Conservation (phyloP, 2,329 filamentous ascomycete genomes). For the Colletotrichum australisinense region DNA sequence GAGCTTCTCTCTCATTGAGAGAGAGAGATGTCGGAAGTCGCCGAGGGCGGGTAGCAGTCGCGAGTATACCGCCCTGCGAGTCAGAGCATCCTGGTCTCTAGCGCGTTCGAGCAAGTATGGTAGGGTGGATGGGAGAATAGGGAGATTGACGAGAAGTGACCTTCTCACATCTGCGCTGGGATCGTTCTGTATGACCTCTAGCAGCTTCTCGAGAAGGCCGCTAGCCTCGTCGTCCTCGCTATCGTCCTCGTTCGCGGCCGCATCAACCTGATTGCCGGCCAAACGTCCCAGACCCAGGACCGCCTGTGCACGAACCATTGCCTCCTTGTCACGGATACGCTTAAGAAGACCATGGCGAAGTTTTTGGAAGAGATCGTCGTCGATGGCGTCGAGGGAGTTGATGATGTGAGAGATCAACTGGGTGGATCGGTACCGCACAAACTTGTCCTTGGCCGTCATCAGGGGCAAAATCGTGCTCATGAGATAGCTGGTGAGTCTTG, state of each 20-base stretch:
- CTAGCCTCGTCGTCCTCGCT: constrained; percentile 74
- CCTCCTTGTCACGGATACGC: constrained; percentile 92
- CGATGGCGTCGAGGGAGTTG: constrained; percentile 91
- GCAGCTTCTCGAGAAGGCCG: constrained; percentile 82
- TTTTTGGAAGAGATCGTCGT: constrained; percentile 89
- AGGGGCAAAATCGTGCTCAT: constrained; percentile 80
- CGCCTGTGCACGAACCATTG: constrained; percentile 91
- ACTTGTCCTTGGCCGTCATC: constrained; percentile 91
- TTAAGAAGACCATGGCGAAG: constrained; percentile 84
- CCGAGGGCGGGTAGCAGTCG: constrained; percentile 87
- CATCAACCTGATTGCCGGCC: constrained; percentile 81
- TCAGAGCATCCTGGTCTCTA: constrained; percentile 86
- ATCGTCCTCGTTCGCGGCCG: constrained; percentile 76
- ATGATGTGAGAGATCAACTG: constrained; percentile 92
- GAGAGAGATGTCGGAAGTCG: constrained; percentile 92
- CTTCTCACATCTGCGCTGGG: constrained; percentile 93
- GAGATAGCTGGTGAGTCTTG: constrained; percentile 79
- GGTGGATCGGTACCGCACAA: constrained; percentile 87
- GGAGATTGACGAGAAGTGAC: constrained; percentile 90
- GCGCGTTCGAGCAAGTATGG: constrained; percentile 91
- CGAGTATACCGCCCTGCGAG: constrained; percentile 87
- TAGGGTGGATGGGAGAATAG: constrained; percentile 83
- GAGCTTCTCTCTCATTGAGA: constrained; percentile 95
- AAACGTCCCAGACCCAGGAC: constrained; percentile 89
- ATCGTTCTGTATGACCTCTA: constrained; percentile 93